Base-by-base conservation (phyloP, 192 early-diverging fungal genomes). In the Entomortierella parvispora region DNA sequence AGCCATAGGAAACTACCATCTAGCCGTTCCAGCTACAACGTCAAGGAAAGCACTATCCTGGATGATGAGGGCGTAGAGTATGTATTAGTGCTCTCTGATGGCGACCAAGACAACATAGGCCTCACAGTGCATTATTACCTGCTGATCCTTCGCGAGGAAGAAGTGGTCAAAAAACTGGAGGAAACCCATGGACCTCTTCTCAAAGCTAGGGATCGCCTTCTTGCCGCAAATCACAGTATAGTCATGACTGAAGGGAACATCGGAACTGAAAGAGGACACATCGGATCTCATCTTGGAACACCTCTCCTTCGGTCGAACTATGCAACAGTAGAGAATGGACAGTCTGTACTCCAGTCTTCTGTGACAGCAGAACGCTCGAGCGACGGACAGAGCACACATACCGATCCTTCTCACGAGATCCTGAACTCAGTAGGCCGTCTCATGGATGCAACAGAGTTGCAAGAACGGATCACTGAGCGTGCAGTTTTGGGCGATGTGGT, bases 161-260 rank as follows among this genome's bases (percentile, higher is more conserved):
- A 77, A 25, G 66, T 77, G n/a, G 74, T 68, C 47, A 77, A 77
- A 55, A 77, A 68, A 20, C 74, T 77, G 3, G 74, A 77, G 52
- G 74, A 77, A 15, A 48, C 53, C 23, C 74, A 77, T 56, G 74
- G 74, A 18, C 74, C 74, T 18, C 66, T 77, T 8, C 44, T 77
- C 8, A 45, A 60, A 3, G 54, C 74, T 14, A 55, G 42, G 25
- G 74, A 68, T 28, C 65, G 74, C 18, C 50, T 77, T 2, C 20
- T 77, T n/a, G 74, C 65, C 11, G 74, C 65, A 2, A 68, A 47
- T 25, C 58, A 52, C 12, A 64, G 20, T 37, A n/a, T 63, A 2
- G 8, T 61, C 31, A 14, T 50, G 37, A 42, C 50, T 1, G 64
- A 25, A 15, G 34, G 17, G 0, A 44, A 40, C 32, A 23, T 58